phyloP scores from a whole-genome alignment of 208 protist species.

The Trypanosoma rangeli region DNA sequence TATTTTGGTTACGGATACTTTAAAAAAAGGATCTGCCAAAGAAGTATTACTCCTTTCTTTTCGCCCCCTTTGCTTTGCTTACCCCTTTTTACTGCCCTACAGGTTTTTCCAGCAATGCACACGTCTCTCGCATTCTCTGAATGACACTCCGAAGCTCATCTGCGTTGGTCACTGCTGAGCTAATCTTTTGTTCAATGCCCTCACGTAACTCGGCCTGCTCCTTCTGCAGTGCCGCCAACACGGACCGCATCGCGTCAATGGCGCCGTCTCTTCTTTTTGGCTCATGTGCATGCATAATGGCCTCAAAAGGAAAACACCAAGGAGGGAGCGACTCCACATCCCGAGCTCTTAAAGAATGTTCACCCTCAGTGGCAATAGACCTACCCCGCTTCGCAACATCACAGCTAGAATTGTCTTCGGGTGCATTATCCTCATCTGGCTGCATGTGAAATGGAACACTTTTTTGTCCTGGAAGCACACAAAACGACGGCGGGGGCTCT shows the following conservation, averaged over 20 bases:
- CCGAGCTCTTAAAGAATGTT: neutral
- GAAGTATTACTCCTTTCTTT: neutral
- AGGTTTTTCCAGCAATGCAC: slow-evolving; percentile 29
- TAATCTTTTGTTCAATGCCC: slow-evolving; percentile 36
- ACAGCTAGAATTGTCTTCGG: neutral
- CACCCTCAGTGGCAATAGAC: neutral
- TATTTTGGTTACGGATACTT: neutral
- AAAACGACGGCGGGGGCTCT: slow-evolving; percentile 16
- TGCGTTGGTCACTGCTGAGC: slow-evolving; percentile 30
- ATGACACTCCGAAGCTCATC: slow-evolving; percentile 38
- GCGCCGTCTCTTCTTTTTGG: slow-evolving; percentile 16
- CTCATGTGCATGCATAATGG: slow-evolving; percentile 30
- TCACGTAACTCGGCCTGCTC: slow-evolving; percentile 48
- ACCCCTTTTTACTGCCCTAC: slow-evolving; percentile 3
- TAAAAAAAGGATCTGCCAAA: neutral
- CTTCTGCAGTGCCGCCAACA: slow-evolving; percentile 39
- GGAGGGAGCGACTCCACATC: slow-evolving; percentile 5
- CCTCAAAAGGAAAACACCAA: slow-evolving; percentile 34
- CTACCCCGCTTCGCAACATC: neutral
- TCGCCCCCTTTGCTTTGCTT: neutral
- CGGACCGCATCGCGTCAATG: slow-evolving; percentile 30
- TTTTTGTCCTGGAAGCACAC: slow-evolving; percentile 13
- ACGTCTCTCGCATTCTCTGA: slow-evolving; percentile 33
- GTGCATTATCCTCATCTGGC: neutral
- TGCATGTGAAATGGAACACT: neutral